Conservation (phyloP, 306 rosid genomes). For the Trifolium repens region DNA sequence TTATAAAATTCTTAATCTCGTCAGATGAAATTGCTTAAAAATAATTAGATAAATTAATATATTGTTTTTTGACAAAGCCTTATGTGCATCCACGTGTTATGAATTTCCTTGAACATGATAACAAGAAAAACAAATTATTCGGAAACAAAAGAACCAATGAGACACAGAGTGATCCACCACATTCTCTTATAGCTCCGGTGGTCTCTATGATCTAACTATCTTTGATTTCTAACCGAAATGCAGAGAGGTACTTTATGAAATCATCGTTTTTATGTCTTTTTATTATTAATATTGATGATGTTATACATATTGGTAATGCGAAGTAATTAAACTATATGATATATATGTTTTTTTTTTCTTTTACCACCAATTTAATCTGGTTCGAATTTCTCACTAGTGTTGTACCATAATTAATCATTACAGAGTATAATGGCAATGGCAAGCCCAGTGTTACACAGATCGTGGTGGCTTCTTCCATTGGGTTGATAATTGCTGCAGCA, state of each 20-base stretch:
- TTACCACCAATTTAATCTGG: too few species aligned
- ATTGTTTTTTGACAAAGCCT: constrained; percentile 19
- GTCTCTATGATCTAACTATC: constrained; percentile 14
- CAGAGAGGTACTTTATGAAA: constrained; percentile 50
- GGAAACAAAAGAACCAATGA: constrained; percentile 33
- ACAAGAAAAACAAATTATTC: constrained; percentile 24
- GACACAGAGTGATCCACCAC: constrained; percentile 18
- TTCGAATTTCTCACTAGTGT: background rate
- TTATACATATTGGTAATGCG: background rate
- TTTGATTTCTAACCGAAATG: constrained; percentile 53
- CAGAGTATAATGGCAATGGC: constrained; percentile 59
- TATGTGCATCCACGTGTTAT: constrained; percentile 41
- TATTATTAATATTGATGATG: background rate
- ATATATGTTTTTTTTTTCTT: background rate
- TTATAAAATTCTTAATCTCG: background rate
- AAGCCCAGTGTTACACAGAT: constrained; percentile 67
- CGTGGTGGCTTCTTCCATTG: constrained; percentile 66
- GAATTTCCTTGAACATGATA: constrained; percentile 33
- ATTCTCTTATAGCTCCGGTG: constrained; percentile 30
- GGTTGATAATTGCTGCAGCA: constrained; percentile 65
- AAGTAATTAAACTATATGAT: background rate
- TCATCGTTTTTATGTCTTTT: background rate
- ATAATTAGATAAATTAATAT: background rate
- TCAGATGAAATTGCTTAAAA: too few species aligned
- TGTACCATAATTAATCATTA: constrained; percentile 1